Base-by-base conservation (phyloP, 164 flowering plant species). In the Malania oleifera region DNA sequence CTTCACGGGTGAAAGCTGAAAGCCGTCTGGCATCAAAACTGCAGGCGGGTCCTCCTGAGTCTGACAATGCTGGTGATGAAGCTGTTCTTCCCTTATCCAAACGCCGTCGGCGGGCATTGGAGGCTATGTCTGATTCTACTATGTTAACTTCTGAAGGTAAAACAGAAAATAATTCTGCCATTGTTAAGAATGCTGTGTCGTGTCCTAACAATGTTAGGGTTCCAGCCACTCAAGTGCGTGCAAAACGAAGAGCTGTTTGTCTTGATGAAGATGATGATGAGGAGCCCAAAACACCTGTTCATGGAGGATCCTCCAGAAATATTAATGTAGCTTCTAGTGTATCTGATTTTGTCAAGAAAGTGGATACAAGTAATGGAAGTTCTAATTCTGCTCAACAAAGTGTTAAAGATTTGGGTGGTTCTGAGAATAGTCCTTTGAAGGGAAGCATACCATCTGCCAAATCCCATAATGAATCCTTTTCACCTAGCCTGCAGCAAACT, bases 231-330 rank as follows among this genome's bases (percentile, higher is more conserved):
- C 75, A 69, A 52, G 41, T 57, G 24, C 77, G 67, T 14, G 71
- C 61, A 47, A 81, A 73, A 64, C 70, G 92, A 52, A 78, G 91
- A 72, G 79, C 90, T 31, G 82, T 85, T 64, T 75, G 78, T 65
- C 67, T 77, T 61, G 92, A 82, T 27, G 86, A 84, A 34, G 82
- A 76, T 8, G 86, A 72, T 9, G 75, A 80, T 22, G 85, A 77
- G 22, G 67, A 72, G 41, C 80, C 83, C 55, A 85, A 71, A 63
- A 83, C 87, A 67, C 96, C 95, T 6, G 76, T 86, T 62, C 84
- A 83, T 78, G 82, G 76, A 57, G 82, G 80, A 56, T 56, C 71
- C 64, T 28, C 73, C 13, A 67, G 12, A 31, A 71, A 54, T 56
- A 25, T 57, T 20, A 76, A 63, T 35, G 61, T 43, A 44, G 9